Evolutionary conservation across 352 stramenopile species (phyloP).

Genomic region (Phytophthora europaea): DNA sequence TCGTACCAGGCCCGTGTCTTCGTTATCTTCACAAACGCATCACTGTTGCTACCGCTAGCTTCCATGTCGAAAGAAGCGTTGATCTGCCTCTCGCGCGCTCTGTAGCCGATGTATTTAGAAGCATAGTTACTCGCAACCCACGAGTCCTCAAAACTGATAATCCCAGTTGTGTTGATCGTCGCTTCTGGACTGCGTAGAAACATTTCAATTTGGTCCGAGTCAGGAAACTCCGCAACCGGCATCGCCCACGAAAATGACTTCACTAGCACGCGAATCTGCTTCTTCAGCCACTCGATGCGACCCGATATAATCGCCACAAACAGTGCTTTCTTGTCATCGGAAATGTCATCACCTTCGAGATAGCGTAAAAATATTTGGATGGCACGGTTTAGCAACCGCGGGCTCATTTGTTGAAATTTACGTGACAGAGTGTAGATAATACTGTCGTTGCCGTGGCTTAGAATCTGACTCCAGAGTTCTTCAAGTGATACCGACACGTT

Average conservation of each 20-base stretch:
- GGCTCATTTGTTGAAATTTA: neutral
- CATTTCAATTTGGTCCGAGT: slow-evolving; percentile 7
- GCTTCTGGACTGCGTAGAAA: slow-evolving; percentile 19
- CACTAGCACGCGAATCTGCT: slow-evolving; percentile 15
- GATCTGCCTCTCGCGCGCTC: neutral
- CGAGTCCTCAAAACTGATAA: neutral
- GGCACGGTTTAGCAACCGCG: neutral
- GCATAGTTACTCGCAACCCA: neutral
- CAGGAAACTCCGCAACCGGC: slow-evolving; percentile 9
- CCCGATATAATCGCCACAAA: neutral
- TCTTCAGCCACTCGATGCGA: slow-evolving; percentile 20
- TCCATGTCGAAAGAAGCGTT: neutral
- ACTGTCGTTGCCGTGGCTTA: neutral
- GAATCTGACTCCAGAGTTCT: neutral
- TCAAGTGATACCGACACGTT: neutral
- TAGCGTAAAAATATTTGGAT: neutral
- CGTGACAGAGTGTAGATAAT: neutral
- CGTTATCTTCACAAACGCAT: slow-evolving; percentile 16
- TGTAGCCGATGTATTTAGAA: neutral
- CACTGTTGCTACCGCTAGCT: neutral
- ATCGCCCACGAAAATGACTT: slow-evolving; percentile 34
- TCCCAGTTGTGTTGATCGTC: slow-evolving; percentile 3
- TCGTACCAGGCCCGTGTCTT: slow-evolving; percentile 23
- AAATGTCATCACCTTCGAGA: neutral
- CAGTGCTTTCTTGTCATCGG: neutral